Percentiles rank a stretch among this genome's conserved stretches.
Conservation (phyloP, 2,329 filamentous ascomycete genomes). For the Fusarium sarcochroum region DNA sequence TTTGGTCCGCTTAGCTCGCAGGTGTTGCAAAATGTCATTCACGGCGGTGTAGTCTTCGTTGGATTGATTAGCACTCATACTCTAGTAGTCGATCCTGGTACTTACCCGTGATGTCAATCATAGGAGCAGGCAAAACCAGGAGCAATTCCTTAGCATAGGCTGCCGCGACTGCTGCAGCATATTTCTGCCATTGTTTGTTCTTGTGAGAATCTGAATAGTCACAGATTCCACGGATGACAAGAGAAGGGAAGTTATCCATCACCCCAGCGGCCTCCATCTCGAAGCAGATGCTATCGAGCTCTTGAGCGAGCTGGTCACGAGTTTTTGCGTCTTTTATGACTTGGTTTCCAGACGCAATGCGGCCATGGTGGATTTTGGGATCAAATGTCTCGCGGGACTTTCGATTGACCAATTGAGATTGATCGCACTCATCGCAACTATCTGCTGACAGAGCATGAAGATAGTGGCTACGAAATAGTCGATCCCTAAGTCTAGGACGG, state of each 20-base stretch:
- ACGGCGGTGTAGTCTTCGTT: too few species aligned
- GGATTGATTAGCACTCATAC: too few species aligned
- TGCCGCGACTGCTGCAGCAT: fast-evolving
- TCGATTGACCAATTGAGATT: fast-evolving
- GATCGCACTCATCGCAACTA: not conserved
- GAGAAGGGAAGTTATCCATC: conserved; percentile 48
- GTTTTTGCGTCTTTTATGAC: conserved; percentile 53
- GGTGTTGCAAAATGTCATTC: too few species aligned
- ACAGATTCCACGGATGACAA: conserved; percentile 58
- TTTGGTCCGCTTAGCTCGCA: fast-evolving
- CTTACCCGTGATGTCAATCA: not conserved
- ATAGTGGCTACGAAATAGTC: not conserved
- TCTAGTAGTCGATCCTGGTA: not conserved
- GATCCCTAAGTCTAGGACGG: conserved; percentile 5
- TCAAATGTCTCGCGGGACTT: fast-evolving
- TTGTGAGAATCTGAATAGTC: conserved; percentile 49
- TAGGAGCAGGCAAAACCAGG: not conserved
- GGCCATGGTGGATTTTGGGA: conserved; percentile 4
- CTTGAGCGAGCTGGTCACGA: conserved; percentile 48
- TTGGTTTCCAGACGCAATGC: conserved; percentile 51
- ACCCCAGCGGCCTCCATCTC: conserved; percentile 52
- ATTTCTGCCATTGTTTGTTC: not conserved
- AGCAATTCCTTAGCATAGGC: not conserved
- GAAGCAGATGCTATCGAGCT: conserved; percentile 39
- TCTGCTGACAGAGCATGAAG: fast-evolving